phyloP scores from a whole-genome alignment of 495 filamentous ascomycete species.

The Podospora anserina region DNA sequence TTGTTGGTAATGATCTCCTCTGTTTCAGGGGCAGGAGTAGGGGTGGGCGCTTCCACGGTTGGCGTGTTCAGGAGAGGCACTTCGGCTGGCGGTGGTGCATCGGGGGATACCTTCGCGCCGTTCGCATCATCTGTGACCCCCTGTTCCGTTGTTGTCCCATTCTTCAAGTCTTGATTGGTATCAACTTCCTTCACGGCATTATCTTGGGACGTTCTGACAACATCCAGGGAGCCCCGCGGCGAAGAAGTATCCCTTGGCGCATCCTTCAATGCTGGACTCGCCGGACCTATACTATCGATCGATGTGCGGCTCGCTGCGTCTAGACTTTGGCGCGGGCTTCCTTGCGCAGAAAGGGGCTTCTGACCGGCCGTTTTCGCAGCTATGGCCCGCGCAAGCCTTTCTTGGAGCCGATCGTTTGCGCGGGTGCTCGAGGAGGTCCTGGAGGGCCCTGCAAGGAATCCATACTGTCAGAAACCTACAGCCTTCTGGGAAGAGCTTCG shows the following conservation, averaged over 20 bases:
- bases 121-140: conserved; percentile 1
- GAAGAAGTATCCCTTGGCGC: conserved; percentile 14
- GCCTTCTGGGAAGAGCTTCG: not conserved
- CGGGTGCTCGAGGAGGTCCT: conserved; percentile 54
- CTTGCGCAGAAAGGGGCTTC: conserved; percentile 26
- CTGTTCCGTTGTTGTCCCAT: conserved; percentile 5
- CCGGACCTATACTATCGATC: conserved; percentile 26
- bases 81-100: conserved; percentile 7
- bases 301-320: conserved; percentile 32
- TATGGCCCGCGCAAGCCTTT: conserved; percentile 67
- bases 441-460: conserved; percentile 35
- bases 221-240: conserved; percentile 25
- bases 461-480: conserved; percentile 18
- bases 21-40: conserved; percentile 4
- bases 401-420: conserved; percentile 76
- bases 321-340: conserved; percentile 35
- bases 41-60: not conserved
- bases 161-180: not conserved
- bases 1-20: not conserved
- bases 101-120: conserved; percentile 8
- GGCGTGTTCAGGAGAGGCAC: not conserved
- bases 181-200: not conserved
- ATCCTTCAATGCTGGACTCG: conserved; percentile 21
- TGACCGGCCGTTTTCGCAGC: conserved; percentile 42
- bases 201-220: conserved; percentile 22